Evolutionary conservation across 164 flowering plant species (phyloP).

Genomic region (Tetracentron sinense): DNA sequence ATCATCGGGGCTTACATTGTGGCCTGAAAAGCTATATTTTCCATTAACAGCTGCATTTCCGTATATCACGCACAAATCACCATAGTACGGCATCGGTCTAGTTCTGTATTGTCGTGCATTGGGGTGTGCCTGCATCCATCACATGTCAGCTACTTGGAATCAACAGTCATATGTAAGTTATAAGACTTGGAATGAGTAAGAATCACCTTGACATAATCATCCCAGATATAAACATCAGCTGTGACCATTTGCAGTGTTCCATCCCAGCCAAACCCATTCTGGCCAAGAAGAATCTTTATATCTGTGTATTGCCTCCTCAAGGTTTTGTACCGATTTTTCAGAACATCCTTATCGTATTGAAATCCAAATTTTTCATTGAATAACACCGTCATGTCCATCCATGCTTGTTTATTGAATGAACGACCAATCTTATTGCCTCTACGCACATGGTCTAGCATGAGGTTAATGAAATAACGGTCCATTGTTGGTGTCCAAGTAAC

Average conservation of each 20-base stretch:
- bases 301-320: conserved; percentile 49
- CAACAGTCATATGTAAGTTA: neutral
- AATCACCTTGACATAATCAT: conserved; percentile 50
- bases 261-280: conserved; percentile 58
- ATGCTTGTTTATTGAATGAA: conserved; percentile 45
- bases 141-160: neutral
- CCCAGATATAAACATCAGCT: conserved; percentile 61
- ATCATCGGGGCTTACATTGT: conserved; percentile 14
- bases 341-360: conserved; percentile 33
- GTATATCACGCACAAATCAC: too few species aligned
- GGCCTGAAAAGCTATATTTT: conserved; percentile 23
- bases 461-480: conserved; percentile 58
- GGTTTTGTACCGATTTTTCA: conserved; percentile 61
- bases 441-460: conserved; percentile 54
- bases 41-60: conserved; percentile 11
- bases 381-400: conserved; percentile 44
- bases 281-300: conserved; percentile 43
- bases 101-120: conserved; percentile 32
- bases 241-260: conserved; percentile 57
- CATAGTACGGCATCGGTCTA: conserved; percentile 24
- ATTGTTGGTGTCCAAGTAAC: conserved; percentile 62
- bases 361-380: conserved; percentile 54
- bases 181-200: conserved; percentile 1
- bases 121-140: too few species aligned
- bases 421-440: conserved; percentile 54